Evolutionary conservation across 306 rosid genomes (phyloP), one percentile per base, ranked within the genome.

Genomic region (Citrullus amarus): DNA sequence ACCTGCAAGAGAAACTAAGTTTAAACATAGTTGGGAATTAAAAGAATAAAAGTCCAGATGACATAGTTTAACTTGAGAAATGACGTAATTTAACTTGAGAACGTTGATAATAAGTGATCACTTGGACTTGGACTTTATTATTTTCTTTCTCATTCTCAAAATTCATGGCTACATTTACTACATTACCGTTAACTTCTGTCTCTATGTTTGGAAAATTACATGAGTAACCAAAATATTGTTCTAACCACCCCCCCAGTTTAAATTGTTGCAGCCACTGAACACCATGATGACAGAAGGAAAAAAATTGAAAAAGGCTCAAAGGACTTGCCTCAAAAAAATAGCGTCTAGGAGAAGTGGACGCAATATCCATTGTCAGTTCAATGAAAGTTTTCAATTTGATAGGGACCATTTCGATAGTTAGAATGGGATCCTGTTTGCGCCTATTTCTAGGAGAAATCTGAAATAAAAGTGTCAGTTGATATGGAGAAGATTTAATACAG

Each of bases 331-430:
- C 98, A 79, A 95, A 90, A 86, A 95, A 91, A 68, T 92, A 92
- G 68, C 92, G 98, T 39, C 98, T 87, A 53, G 97, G 97, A 32
- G 98, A 89, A 81, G 98, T 96, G 44, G 98, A 95, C 60, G 92
- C 91, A 60, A 95, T 85, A 85, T 95, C 97, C 97, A 92, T 95
- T 15, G 95, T 85, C 85, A 86, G 58, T 78, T 86, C 92, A 69
- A 95, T 92, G 75, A 91, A 95, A 77, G 81, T 84, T 85, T 84
- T 95, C 65, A 95, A 85, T 60, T 86, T 89, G 78, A 92, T 65
- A 43, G 93, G 96, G 36, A 77, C 46, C 34, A 48, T 61, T 44
- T 48, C n/a, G 6, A 81, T 55, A 44, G 39, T 73, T 60, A 57
- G 61, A 78, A 65, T 65, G 75, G 67, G 75, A 60, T 76, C 71